Conservation (phyloP, 495 filamentous ascomycete species). For the Penicillium dipodomyicola region DNA sequence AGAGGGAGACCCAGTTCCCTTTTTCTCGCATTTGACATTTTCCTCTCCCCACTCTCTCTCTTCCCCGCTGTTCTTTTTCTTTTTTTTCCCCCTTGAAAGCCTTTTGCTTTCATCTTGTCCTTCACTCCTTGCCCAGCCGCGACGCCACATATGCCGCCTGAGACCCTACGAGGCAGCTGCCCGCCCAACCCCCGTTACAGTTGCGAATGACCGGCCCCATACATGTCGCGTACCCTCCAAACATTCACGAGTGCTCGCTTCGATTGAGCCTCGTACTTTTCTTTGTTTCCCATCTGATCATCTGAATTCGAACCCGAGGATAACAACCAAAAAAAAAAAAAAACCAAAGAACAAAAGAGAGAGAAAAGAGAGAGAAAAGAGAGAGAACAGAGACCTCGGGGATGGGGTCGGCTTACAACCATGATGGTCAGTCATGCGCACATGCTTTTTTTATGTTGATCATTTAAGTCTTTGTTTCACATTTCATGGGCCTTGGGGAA, state of each 20-base stretch:
- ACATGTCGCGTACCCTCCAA: slow-evolving; percentile 20
- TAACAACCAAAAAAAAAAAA: neutral
- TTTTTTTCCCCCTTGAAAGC: slow-evolving; percentile 8
- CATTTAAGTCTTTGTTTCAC: slow-evolving; percentile 23
- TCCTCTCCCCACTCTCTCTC: slow-evolving; percentile 44
- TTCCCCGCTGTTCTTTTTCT: slow-evolving; percentile 23
- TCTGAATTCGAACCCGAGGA: slow-evolving; percentile 2
- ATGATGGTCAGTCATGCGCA: slow-evolving; percentile 41
- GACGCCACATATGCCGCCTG: slow-evolving; percentile 38
- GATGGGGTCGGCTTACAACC: slow-evolving; percentile 43
- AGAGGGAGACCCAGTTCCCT: slow-evolving; percentile 10
- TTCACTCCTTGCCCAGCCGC: slow-evolving; percentile 20
- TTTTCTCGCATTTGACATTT: slow-evolving; percentile 23
- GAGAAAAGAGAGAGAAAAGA: slow-evolving; percentile 11
- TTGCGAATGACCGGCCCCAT: slow-evolving; percentile 27
- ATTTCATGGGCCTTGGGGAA: slow-evolving; percentile 13
- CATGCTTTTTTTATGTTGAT: slow-evolving; percentile 14
- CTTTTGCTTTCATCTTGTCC: slow-evolving; percentile 2
- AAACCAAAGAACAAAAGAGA: neutral
- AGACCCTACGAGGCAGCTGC: slow-evolving; percentile 42
- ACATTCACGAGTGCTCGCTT: slow-evolving; percentile 13
- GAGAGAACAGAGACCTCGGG: slow-evolving; percentile 12
- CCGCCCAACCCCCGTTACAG: slow-evolving; percentile 26
- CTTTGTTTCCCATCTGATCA: neutral
- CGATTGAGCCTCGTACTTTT: slow-evolving; percentile 27